phyloP scores from a whole-genome alignment of 225 moss, liverwort and hornwort genomes.

The Marchantia paleacea region DNA sequence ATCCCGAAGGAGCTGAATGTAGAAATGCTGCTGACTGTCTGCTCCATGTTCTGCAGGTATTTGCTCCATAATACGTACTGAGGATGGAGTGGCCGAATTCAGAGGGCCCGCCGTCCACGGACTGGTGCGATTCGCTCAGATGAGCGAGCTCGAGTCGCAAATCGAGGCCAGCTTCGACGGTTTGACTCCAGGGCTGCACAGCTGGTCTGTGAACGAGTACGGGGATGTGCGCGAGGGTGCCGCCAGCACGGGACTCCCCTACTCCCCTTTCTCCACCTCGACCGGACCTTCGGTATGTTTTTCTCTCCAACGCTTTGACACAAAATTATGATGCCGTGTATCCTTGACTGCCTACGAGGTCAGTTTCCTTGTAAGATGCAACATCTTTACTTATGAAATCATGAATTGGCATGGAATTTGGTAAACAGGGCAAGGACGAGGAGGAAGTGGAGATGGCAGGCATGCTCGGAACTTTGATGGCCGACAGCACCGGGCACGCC shows the following conservation, averaged over 20 bases:
- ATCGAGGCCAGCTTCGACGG: conserved; percentile 64
- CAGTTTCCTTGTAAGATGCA: not conserved
- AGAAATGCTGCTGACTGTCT: not conserved
- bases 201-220: conserved; percentile 63
- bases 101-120: conserved; percentile 64
- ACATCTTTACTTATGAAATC: not conserved
- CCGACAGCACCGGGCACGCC: conserved; percentile 49
- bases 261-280: conserved; percentile 26
- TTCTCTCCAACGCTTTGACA: no score
- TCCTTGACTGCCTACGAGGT: not conserved
- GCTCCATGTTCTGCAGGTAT: not conserved
- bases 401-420: not conserved
- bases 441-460: conserved; percentile 30
- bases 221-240: conserved; percentile 59
- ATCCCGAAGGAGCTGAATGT: not conserved
- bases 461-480: conserved; percentile 51
- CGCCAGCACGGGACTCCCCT: conserved; percentile 52
- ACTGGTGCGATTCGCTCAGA: conserved; percentile 60
- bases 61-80: not conserved
- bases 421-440: not conserved
- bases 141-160: conserved; percentile 29
- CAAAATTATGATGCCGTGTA: not conserved
- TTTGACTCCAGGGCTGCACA: conserved; percentile 49
- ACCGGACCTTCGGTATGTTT: conserved; percentile 9
- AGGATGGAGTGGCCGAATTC: conserved; percentile 59